A percentile compares a stretch with the other conserved stretches of the same genome.
Conservation (phyloP, 2,329 filamentous ascomycete species). For the Colletotrichum sidae region DNA sequence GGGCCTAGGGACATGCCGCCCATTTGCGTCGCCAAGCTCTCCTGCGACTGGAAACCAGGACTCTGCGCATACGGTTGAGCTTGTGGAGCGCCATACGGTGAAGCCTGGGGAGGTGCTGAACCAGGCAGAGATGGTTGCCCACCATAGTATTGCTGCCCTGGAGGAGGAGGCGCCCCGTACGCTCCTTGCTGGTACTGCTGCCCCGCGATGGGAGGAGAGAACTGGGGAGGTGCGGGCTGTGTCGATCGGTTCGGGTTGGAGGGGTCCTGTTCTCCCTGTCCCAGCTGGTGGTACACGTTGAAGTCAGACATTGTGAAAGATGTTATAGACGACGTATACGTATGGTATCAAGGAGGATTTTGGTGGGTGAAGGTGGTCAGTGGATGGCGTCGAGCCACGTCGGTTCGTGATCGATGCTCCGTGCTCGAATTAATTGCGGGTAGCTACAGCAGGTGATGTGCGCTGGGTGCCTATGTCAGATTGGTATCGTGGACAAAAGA, state of each 20-base stretch:
- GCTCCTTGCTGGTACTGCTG: slow-evolving; percentile 64
- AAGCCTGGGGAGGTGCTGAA: slow-evolving; percentile 46
- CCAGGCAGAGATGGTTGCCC: slow-evolving; percentile 45
- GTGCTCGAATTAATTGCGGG: slow-evolving; percentile 23
- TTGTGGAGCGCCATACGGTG: slow-evolving; percentile 44
- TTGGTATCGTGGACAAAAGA: background rate
- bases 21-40: slow-evolving; percentile 77
- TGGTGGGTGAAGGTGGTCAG: slow-evolving; percentile 3
- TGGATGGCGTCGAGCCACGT: background rate
- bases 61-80: slow-evolving; percentile 45
- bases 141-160: slow-evolving; percentile 55
- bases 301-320: slow-evolving; percentile 62
- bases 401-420: slow-evolving; percentile 5
- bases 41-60: slow-evolving; percentile 54
- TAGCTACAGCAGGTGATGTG: slow-evolving; percentile 26
- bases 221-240: slow-evolving; percentile 65
- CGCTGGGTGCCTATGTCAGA: background rate
- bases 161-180: slow-evolving; percentile 53
- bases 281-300: slow-evolving; percentile 66
- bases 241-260: slow-evolving; percentile 63
- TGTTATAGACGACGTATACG: slow-evolving; percentile 30
- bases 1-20: slow-evolving; percentile 76
- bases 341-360: slow-evolving; percentile 1
- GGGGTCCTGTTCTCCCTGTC: slow-evolving; percentile 67
- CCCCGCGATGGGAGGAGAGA: slow-evolving; percentile 65